phyloP scores from a whole-genome alignment of 306 rosid genomes.

The Quercus wislizeni region DNA sequence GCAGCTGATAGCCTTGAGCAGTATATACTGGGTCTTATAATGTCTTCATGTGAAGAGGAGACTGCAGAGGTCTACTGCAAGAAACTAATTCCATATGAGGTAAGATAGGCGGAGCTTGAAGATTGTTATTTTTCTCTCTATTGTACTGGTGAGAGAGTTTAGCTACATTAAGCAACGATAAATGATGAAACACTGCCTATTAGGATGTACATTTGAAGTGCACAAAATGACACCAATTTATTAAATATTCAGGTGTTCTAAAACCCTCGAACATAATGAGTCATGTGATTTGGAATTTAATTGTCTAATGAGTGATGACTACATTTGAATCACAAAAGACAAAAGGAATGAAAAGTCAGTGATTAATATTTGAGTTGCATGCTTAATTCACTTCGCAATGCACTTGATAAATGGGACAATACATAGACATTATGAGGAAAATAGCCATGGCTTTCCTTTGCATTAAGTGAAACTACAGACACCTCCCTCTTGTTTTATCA shows the following conservation, averaged over 20 bases:
- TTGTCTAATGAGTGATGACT: background rate
- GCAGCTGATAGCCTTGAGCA: constrained; percentile 95
- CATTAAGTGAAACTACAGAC: background rate
- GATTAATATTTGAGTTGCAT: background rate
- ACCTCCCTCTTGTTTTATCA: background rate
- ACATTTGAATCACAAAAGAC: background rate
- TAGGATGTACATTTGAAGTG: background rate
- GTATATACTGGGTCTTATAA: constrained; percentile 65
- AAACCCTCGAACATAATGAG: background rate
- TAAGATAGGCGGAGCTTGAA: constrained; percentile 21
- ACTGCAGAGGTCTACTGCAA: constrained; percentile 66
- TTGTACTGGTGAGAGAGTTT: background rate
- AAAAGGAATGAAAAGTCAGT: background rate
- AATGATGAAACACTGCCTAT: background rate
- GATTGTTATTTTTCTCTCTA: background rate
- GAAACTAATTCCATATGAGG: constrained; percentile 84
- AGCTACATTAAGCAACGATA: background rate
- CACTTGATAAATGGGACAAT: background rate
- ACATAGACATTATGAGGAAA: background rate
- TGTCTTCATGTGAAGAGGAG: constrained; percentile 73
- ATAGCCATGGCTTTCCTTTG: background rate
- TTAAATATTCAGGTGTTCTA: background rate
- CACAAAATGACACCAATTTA: background rate
- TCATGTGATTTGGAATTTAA: background rate
- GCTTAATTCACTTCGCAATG: background rate